Base-by-base conservation (phyloP, 2,329 filamentous ascomycete genomes). In the Intubia oerlemansii region DNA sequence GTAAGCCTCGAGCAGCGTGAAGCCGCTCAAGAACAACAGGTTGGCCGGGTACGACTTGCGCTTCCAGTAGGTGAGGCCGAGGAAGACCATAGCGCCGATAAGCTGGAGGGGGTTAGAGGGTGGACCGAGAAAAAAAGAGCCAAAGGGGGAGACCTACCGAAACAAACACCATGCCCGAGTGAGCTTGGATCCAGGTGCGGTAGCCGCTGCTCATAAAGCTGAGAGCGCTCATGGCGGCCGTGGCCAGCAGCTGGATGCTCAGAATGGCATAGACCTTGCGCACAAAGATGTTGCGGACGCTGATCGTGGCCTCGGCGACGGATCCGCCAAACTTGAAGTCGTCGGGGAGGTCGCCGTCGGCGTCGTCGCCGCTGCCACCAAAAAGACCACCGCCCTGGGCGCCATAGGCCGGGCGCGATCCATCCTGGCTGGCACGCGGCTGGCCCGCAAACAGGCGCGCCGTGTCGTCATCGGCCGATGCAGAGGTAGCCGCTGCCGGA, bases 261-360 rank as follows among this genome's bases (percentile, higher is more conserved):
- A 98, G 63, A 52, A 98, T 98, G 34, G 82, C 76, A 56, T 98
- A 98, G 47, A 98, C 88, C 61, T 95, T 95, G 53, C 84, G 75
- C 42, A 92, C 64, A 52, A 93, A 98, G 53, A 88, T 79, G 70
- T 93, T 91, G 41, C 85, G 78, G 47, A 98, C 92, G 44, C 91
- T 82, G 46, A 95, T 62, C 13, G 84, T 91, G 26, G 80, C 85
- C 57, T 95, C 88, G 39, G 84, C 75, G 34, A 95, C 84, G 12
- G 75, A 81, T 36, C 82, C 84, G 41, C 85, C 88, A 46, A 91
- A 95, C 78, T 93, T 95, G 69, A 95, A 95, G 53, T 95, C 85
- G 56, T 95, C 85, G 2, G 85, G 85, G 25, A 95, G 49, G 45
- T 93, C 90, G 53, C 17, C 17, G 11, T 34, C 29, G n/a, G 14